These are phyloP conservation scores for Lentinula aciculospora DNA, from an alignment of 768 basidiomycete species.

Conservation along the genomic window DNA sequence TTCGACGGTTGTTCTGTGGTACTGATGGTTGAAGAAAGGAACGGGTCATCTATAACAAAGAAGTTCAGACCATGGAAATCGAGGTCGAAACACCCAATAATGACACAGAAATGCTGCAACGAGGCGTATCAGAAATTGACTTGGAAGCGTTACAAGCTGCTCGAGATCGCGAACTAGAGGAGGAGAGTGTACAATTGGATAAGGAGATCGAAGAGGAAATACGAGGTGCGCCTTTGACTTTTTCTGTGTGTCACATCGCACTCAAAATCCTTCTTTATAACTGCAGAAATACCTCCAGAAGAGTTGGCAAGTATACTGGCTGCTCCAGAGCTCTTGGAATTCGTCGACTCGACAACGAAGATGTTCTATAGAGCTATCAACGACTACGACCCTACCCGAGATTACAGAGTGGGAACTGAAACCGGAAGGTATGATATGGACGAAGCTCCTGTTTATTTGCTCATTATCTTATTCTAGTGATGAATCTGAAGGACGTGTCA, in stretches of 20 bases:
- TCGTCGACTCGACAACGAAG: slow-evolving; percentile 92
- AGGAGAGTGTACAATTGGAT: slow-evolving; percentile 79
- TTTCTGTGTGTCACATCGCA: neutral
- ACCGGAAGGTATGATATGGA: slow-evolving; percentile 64
- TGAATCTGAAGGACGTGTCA: slow-evolving; percentile 87
- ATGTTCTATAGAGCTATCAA: slow-evolving; percentile 93
- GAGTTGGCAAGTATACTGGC: slow-evolving; percentile 76
- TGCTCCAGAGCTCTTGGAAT: slow-evolving; percentile 90
- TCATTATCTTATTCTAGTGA: slow-evolving; percentile 44
- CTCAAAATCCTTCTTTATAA: neutral
- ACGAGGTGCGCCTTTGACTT: slow-evolving; percentile 41
- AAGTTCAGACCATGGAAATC: slow-evolving; percentile 69
- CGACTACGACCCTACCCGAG: slow-evolving; percentile 96
- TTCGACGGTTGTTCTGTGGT: neutral
- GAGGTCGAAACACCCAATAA: slow-evolving; percentile 46
- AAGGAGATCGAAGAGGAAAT: slow-evolving; percentile 86
- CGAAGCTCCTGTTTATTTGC: neutral
- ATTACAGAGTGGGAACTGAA: slow-evolving; percentile 90
- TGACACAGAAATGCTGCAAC: slow-evolving; percentile 71
- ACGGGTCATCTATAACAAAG: slow-evolving; percentile 79
- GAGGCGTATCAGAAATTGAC: slow-evolving; percentile 63
- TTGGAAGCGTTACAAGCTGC: slow-evolving; percentile 62
- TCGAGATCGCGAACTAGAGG: slow-evolving; percentile 74
- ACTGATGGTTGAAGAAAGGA: slow-evolving; percentile 36
- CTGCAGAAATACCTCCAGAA: slow-evolving; percentile 78